A percentile compares a stretch with the other conserved stretches of the same genome.
These are phyloP conservation scores for Berberis thunbergii DNA, from an alignment of 164 flowering plant species.

Conservation along the genomic window DNA sequence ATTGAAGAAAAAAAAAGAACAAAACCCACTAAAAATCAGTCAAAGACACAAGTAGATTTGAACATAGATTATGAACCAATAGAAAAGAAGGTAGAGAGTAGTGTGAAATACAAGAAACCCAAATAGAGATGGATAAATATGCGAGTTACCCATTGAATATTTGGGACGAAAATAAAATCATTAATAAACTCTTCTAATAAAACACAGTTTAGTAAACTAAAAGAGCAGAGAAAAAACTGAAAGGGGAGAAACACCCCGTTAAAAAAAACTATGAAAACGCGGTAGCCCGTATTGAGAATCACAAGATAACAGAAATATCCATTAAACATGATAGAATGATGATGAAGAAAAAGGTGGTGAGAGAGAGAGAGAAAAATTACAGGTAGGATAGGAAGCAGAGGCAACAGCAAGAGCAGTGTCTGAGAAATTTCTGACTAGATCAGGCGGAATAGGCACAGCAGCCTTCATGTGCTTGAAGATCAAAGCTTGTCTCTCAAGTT, in stretches of 20 bases:
- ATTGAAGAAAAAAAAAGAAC: not conserved
- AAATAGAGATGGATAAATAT: too few species aligned
- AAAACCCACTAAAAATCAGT: not conserved
- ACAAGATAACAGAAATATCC: not conserved
- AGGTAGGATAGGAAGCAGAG: slow-evolving; percentile 8
- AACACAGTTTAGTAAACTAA: slow-evolving; percentile 1
- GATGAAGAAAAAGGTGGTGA: not conserved
- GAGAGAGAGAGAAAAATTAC: slow-evolving; percentile 9
- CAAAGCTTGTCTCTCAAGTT: slow-evolving; percentile 60
- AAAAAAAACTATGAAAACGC: not conserved
- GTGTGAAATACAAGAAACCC: not conserved
- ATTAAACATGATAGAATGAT: not conserved
- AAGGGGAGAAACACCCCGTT: not conserved
- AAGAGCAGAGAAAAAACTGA: not conserved
- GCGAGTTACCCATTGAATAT: too few species aligned
- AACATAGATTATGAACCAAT: not conserved
- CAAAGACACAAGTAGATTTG: not conserved
- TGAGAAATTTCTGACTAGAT: slow-evolving; percentile 30
- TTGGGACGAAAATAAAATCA: not conserved
- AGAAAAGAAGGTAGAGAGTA: not conserved
- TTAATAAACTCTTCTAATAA: not conserved
- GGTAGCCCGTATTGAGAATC: not conserved
- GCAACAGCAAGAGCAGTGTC: slow-evolving; percentile 1
- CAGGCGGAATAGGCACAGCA: slow-evolving; percentile 56
- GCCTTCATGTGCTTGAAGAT: slow-evolving; percentile 61